Base-by-base conservation (phyloP, 805 yeast species). In the Priceomyces carsonii region DNA sequence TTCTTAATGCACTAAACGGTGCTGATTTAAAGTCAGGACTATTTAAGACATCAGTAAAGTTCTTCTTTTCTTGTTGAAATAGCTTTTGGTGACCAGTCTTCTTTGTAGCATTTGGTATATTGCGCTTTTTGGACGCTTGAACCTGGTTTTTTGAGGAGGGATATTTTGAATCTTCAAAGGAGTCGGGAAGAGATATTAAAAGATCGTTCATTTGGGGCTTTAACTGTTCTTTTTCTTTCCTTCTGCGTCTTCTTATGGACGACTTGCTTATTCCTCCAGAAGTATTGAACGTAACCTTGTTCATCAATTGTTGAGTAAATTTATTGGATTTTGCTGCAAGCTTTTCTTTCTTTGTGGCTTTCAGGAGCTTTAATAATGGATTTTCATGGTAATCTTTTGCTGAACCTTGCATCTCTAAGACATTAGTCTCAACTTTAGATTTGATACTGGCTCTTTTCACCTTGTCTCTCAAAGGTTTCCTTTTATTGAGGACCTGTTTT, bases 201-300 rank as follows among this genome's bases (percentile, higher is more conserved):
- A 85, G 58, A 45, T 85, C 93, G 35, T 71, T 67, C 76, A 85
- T 71, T 48, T 79, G 73, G 4, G 90, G 87, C 47, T 75, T 76
- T 40, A 85, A 62, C 45, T 80, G 77, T 38, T 82, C 84, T 47
- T 73, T 75, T 32, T 70, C 66, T 47, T 71, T 75, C 44, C 75
- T 67, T 44, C 85, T 77, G 48, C 81, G 80, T 45, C 87, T 71
- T 51, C 87, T 71, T 3, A 73, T 42, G 0, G 88, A 66, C 5
- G 87, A 79, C 53, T 84, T 85, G 14, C 88, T 80, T 27, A 85
- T 69, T 15, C 76, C 75, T 12, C 67, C 50, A 49, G 68, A 49
- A 38, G 69, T 51, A 32, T 60, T 62, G 39, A 56, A 51, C 9
- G 64, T 53, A 14, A 48, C 53, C 32, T 60, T 55, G 20, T 43